Evolutionary conservation across 2,329 filamentous ascomycete genomes (phyloP), one percentile per base, ranked within the genome.

Genomic region (Fusarium sp.): DNA sequence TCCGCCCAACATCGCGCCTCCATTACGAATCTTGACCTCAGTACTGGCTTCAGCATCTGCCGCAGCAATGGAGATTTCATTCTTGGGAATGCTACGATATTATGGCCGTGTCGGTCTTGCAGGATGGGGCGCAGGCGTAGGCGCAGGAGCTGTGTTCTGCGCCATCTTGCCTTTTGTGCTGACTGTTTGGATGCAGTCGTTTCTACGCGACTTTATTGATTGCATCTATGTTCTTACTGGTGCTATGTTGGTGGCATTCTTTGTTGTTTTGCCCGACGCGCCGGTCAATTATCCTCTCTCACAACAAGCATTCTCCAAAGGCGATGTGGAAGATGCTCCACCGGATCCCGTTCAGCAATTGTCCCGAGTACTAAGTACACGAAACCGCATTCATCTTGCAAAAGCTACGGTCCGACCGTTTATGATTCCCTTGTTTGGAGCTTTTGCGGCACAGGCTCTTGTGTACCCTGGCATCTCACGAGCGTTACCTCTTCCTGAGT

Each of bases 91-190:
- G 72, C 53, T 77, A 15, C 72, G 75, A 0, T 71, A 75, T 13
- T 77, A 80, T 40, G 77, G 78, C 20, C 70, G 69, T 46, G 56
- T 67, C n/a, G 78, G 75, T 1, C 65, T 81, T 20, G 74, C 73
- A 3, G 80, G 80, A 30, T 81, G 80, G 80, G 80, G 78, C 44
- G 64, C 78, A 2, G 79, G 79, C 2, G 74, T 75, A 8, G 80
- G 79, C 15, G 70, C 73, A 1, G 80, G 77, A 1, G 65, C 72
- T 12, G 58, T 78, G 9, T 68, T 76, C 20, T 74, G 74, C 34
- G 75, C 78, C 13, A 69, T 75, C 16, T 57, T 76, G 29, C 79
- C 79, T 0, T 78, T 78, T 48, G 16, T 76, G 2, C 22, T 80
- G 13, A 78, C 79, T 0, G 66, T 76, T 22, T 66, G 73, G 55